phyloP scores from a whole-genome alignment of 805 yeast genomes.

The Dipodascus geniculatus region DNA sequence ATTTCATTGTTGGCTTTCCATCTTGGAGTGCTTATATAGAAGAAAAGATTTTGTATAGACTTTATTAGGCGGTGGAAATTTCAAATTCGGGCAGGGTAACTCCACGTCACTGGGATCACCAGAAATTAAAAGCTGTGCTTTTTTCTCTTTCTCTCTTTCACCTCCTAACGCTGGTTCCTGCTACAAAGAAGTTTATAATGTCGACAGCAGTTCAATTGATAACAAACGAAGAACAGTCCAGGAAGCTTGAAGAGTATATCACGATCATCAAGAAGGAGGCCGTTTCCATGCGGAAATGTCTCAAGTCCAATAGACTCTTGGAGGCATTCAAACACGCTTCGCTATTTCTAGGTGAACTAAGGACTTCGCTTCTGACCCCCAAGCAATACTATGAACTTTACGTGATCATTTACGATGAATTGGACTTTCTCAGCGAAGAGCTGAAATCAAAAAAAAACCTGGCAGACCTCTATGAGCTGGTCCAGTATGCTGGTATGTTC shows the following conservation, averaged over 20 bases:
- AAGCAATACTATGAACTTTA: constrained; percentile 85
- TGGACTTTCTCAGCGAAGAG: constrained; percentile 50
- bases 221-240: neutral
- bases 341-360: constrained; percentile 59
- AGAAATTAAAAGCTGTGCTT: neutral
- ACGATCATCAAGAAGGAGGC: constrained; percentile 48
- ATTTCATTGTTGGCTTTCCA: neutral
- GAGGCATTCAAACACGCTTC: constrained; percentile 79
- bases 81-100: neutral
- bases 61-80: too few species aligned
- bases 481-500: constrained; percentile 62
- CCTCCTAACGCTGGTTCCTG: too few species aligned
- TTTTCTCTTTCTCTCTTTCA: neutral
- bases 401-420: constrained; percentile 63
- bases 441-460: constrained; percentile 55
- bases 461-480: constrained; percentile 80
- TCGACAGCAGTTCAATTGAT: neutral
- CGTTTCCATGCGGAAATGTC: constrained; percentile 55
- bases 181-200: neutral
- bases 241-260: neutral
- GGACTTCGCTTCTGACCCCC: constrained; percentile 63
- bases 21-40: too few species aligned
- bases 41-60: too few species aligned
- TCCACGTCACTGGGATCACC: neutral
- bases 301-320: constrained; percentile 55